phyloP scores from a whole-genome alignment of 257 asterid species.

The Plantago elongata region DNA sequence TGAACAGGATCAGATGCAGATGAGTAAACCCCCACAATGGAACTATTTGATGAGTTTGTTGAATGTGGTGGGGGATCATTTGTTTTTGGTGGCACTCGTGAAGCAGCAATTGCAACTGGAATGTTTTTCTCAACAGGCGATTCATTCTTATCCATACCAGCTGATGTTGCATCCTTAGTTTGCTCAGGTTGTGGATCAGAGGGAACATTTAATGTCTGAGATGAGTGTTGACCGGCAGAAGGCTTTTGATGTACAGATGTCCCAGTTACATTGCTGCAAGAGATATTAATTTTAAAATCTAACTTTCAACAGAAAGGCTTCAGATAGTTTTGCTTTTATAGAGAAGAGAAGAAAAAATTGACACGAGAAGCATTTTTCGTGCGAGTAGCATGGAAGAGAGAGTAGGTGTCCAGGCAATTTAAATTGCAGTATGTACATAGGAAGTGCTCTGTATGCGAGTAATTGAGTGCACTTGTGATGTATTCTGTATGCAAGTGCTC shows the following conservation, averaged over 20 bases:
- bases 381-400: too few relatives aligned
- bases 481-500: too few relatives aligned
- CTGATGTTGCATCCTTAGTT: slow-evolving; percentile 41
- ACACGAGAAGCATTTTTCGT: too few relatives aligned
- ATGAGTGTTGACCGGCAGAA: slow-evolving; percentile 38
- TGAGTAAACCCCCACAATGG: slow-evolving; percentile 84
- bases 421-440: too few relatives aligned
- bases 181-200: slow-evolving; percentile 46
- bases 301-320: background rate
- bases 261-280: slow-evolving; percentile 42
- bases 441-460: too few relatives aligned
- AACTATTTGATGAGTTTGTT: slow-evolving; percentile 51
- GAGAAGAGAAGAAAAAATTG: too few relatives aligned
- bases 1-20: slow-evolving; percentile 94
- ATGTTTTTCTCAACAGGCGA: slow-evolving; percentile 41
- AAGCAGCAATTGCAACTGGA: slow-evolving; percentile 32
- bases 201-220: slow-evolving; percentile 37
- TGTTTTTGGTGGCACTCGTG: slow-evolving; percentile 43
- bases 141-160: slow-evolving; percentile 45
- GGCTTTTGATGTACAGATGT: slow-evolving; percentile 46
- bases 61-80: slow-evolving; percentile 42
- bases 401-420: too few relatives aligned
- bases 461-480: too few relatives aligned
- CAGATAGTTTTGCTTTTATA: background rate
- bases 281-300: slow-evolving; percentile 2